Percentiles rank a stretch among this genome's conserved stretches.
Evolutionary conservation across 2,329 filamentous ascomycete genomes (phyloP).

Genomic region (Colletotrichum nymphaeae): DNA sequence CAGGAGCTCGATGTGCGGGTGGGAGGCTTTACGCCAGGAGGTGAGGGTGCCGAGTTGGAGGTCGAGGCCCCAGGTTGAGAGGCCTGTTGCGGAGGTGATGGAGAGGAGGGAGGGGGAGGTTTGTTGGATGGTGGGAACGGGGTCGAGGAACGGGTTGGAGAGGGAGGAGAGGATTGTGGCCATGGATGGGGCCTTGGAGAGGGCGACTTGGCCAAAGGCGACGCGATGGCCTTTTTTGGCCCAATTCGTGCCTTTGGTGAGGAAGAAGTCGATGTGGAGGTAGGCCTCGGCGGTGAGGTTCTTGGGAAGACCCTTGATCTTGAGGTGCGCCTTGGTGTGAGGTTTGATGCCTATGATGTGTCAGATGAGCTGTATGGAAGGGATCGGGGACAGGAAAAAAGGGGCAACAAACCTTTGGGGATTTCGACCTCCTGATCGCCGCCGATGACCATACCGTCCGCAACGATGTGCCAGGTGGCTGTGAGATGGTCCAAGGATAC

Average conservation of each 20-base stretch:
- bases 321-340: slow-evolving; percentile 50
- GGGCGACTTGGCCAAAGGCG: slow-evolving; percentile 59
- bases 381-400: too few species aligned
- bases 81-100: slow-evolving; percentile 48
- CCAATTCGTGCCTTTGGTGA: slow-evolving; percentile 61
- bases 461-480: slow-evolving; percentile 55
- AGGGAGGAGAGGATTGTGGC: slow-evolving; percentile 35
- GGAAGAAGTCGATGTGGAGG: slow-evolving; percentile 60
- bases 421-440: slow-evolving; percentile 48
- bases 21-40: slow-evolving; percentile 51
- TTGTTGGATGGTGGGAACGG: slow-evolving; percentile 27
- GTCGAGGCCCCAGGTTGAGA: slow-evolving; percentile 57
- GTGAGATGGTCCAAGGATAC: slow-evolving; percentile 60
- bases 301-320: slow-evolving; percentile 45
- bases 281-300: slow-evolving; percentile 53
- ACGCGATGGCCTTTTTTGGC: slow-evolving; percentile 61
- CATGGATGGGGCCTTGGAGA: slow-evolving; percentile 49
- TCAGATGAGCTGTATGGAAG: background rate
- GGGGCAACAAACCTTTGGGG: slow-evolving; percentile 49
- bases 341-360: slow-evolving; percentile 52
- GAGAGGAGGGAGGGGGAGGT: slow-evolving; percentile 41
- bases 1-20: slow-evolving; percentile 51
- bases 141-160: slow-evolving; percentile 23
- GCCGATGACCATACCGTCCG: slow-evolving; percentile 50
- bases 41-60: slow-evolving; percentile 53